Evolutionary conservation across 192 early-diverging fungal species (phyloP).

Genomic region (Coemansia sp.): DNA sequence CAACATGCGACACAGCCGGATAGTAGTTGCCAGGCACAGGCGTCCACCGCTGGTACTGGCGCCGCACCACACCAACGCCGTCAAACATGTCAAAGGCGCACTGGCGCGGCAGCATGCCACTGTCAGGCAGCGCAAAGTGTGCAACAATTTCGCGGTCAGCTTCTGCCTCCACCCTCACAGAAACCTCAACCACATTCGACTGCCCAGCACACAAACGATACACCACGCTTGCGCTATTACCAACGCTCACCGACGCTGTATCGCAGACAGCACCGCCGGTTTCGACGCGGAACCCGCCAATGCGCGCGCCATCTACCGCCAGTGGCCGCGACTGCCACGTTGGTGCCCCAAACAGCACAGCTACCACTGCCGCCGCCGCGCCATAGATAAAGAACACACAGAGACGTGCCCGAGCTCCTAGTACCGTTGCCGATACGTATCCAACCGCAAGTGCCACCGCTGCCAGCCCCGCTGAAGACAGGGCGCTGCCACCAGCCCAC

Average conservation of each 20-base stretch:
- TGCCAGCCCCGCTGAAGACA: slow-evolving; percentile 10
- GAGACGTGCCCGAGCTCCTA: slow-evolving; percentile 21
- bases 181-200: slow-evolving; percentile 19
- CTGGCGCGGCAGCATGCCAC: not conserved
- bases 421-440: slow-evolving; percentile 8
- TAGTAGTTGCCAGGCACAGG: slow-evolving; percentile 46
- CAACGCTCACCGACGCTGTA: slow-evolving; percentile 14
- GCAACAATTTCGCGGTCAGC: slow-evolving; percentile 41
- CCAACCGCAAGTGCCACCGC: slow-evolving; percentile 9
- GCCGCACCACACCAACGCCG: slow-evolving; percentile 24
- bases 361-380: slow-evolving; percentile 10
- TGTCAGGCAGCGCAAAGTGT: slow-evolving; percentile 13
- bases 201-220: slow-evolving; percentile 33
- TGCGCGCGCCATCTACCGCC: not conserved
- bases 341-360: slow-evolving; percentile 17
- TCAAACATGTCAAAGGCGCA: slow-evolving; percentile 33
- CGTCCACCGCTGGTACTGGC: slow-evolving; percentile 24
- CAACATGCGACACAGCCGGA: slow-evolving; percentile 33
- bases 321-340: slow-evolving; percentile 42
- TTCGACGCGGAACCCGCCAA: slow-evolving; percentile 4
- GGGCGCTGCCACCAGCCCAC: slow-evolving; percentile 27
- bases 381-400: slow-evolving; percentile 7
- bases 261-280: slow-evolving; percentile 28
- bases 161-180: slow-evolving; percentile 5
- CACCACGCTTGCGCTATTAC: slow-evolving; percentile 4